Base-by-base conservation (phyloP, 768 basidiomycete species). In the Boletus tomentosulus region DNA sequence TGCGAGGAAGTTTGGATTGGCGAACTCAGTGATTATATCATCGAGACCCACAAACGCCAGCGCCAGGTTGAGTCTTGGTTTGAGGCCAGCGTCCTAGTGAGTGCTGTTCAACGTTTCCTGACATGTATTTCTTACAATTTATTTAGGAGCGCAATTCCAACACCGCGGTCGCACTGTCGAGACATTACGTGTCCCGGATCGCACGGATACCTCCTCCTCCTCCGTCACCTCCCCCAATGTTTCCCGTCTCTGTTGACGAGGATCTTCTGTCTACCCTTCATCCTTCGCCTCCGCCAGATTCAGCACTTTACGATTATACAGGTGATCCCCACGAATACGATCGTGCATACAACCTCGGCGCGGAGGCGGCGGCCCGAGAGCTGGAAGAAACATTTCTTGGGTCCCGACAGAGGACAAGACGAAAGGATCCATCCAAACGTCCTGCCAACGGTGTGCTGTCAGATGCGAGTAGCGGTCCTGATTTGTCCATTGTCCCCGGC, bases 1-100 rank as follows among this genome's bases (percentile, higher is more conserved):
- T 89, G 84, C 58, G 79, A 80, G 59, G 89, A 91, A 55, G 65
- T 92, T 15, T 92, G 91, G 91, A 71, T 74, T 42, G 77, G 74
- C 25, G 89, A 88, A 63, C 76, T 92, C 15, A 75, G 77, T 49
- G 81, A 82, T 53, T 92, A 92, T 62, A 76, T 82, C 49, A 64
- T 84, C 30, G 84, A 89, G 62, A 88, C 87, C 6, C 82, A 85
- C 63, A 84, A 83, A 65, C 82, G 89, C 47, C 82, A 84, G 68
- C 82, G 79, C 48, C 85, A 87, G 58, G 80, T 92, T 6, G 85
- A 84, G 55, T 78, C 82, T 46, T 87, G 82, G 76, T 92, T 90
- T 60, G 83, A 87, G 64, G 76, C 78, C 27, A 85, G 79, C 64
- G 72, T 83, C 52, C 71, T 82, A 62, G 89, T 90, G 63, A 67